Percentiles rank a stretch among this genome's conserved stretches.
Conservation (phyloP, 768 basidiomycete genomes). For the Serendipita vermifera region DNA sequence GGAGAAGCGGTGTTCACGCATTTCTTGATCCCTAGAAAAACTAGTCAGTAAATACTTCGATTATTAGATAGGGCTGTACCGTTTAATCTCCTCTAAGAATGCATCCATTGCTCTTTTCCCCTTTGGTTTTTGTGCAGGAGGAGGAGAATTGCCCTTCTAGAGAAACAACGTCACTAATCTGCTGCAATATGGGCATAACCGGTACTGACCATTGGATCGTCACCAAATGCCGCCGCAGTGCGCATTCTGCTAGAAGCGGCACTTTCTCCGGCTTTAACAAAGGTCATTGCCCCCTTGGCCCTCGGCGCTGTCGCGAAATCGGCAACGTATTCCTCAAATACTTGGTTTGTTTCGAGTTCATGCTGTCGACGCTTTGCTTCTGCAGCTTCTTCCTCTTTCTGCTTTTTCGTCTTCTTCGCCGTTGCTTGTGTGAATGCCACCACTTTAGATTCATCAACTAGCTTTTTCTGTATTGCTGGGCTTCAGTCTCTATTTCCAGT, state of each 20-base stretch:
- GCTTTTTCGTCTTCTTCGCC: conserved; percentile 76
- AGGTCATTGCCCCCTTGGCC: conserved; percentile 13
- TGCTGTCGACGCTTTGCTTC: conserved; percentile 62
- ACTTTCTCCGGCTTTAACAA: conserved; percentile 6
- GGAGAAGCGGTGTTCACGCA: conserved; percentile 73
- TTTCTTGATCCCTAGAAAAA: conserved; percentile 74
- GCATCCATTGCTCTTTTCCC: conserved; percentile 94
- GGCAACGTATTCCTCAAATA: conserved; percentile 37
- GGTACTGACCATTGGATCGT: neutral
- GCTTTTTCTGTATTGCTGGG: conserved; percentile 4
- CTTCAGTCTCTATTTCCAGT: too few species aligned
- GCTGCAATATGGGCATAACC: too few species aligned
- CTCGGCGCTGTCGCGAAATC: conserved; percentile 21
- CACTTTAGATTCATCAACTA: conserved; percentile 1
- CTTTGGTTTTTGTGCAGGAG: conserved; percentile 53
- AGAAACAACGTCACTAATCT: too few species aligned
- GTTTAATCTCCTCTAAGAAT: conserved; percentile 93
- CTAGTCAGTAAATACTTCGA: conserved; percentile 9
- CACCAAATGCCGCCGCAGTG: neutral
- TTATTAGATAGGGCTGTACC: conserved; percentile 31
- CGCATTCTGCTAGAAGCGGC: neutral
- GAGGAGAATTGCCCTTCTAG: too few species aligned
- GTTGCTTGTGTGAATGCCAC: conserved; percentile 23
- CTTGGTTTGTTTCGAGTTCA: conserved; percentile 14
- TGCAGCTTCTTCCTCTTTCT: conserved; percentile 86